Base-by-base conservation (phyloP, 805 yeast genomes). In the Priceomyces castillae region DNA sequence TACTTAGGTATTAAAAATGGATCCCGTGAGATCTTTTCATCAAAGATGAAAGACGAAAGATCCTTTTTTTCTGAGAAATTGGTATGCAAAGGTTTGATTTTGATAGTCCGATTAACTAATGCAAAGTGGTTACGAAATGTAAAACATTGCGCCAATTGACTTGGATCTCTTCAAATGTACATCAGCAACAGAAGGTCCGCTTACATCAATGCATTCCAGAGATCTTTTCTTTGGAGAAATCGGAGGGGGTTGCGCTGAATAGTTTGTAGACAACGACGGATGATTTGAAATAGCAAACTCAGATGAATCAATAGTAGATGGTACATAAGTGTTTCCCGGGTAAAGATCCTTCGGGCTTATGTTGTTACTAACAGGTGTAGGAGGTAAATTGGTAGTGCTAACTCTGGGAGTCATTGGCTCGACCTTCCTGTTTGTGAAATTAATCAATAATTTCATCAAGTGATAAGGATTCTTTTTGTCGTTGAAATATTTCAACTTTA, bases 401-500 rank as follows among this genome's bases (percentile, higher is more conserved):
- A 50, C 42, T 46, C 51, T 64, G 16, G 74, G 73, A 5, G 73
- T 68, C 34, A 65, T 57, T 20, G 66, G 64, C 18, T 41, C 40
- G 15, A 34, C 23, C 20, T 36, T 34, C n/a, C 16, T 30, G 45
- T 63, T 62, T 35, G 69, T 63, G 43, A 59, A 62, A 25, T 56
- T 55, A 33, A 67, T 60, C 49, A 70, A 51, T 25, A 58, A 49
- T 44, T 57, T 61, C 76, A 70, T 70, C 47, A 67, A 59, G 39
- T 57, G 56, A 40, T 64, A 57, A 51, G 61, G 61, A 46, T 66
- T 67, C 37, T 63, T 59, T 35, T 53, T 56, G 30, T 67, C 67
- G 47, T 62, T 59, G 53, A 70, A 71, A 55, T 73, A 76, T 56
- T 73, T 76, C 40, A 65, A 53, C 53, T 71, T 72, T 47, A 74